phyloP scores from a whole-genome alignment of 2,329 filamentous ascomycete genomes.

The Apiospora kogelbergensis region DNA sequence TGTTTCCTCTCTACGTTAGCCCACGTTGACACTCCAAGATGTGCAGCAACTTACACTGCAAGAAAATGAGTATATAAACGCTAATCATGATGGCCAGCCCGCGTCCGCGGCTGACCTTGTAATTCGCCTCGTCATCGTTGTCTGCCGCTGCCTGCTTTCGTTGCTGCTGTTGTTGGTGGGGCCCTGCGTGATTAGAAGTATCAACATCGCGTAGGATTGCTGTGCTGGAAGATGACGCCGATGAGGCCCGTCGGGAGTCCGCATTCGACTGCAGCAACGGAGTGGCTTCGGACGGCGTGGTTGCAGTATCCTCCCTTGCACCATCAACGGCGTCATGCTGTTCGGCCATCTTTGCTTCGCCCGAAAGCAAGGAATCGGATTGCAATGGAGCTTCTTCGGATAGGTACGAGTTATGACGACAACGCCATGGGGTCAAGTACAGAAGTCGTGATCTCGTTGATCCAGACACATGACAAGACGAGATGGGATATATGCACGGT shows the following conservation, averaged over 20 bases:
- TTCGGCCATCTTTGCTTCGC: not conserved
- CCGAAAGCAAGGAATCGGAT: not conserved
- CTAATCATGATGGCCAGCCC: conserved; percentile 49
- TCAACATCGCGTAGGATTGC: conserved; percentile 13
- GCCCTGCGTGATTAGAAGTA: not conserved
- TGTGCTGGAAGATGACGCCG: conserved; percentile 14
- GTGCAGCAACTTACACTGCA: conserved; percentile 46
- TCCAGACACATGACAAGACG: not conserved
- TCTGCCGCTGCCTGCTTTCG: not conserved
- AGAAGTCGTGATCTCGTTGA: not conserved
- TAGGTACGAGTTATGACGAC: not conserved
- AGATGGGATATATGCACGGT: not conserved
- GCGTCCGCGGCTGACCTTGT: conserved; percentile 31
- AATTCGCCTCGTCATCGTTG: conserved; percentile 26
- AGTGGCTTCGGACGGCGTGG: conserved; percentile 24
- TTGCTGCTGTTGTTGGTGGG: not conserved
- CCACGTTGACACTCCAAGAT: not conserved
- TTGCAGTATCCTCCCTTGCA: not conserved
- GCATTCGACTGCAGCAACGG: conserved; percentile 26
- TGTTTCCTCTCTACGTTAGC: conserved; percentile 20
- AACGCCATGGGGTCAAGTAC: not conserved
- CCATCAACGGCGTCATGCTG: not conserved
- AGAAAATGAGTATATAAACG: conserved; percentile 57
- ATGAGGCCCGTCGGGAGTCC: conserved; percentile 11
- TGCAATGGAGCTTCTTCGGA: not conserved